Base-by-base conservation (phyloP, 768 basidiomycete species). In the Suillus placidus region DNA sequence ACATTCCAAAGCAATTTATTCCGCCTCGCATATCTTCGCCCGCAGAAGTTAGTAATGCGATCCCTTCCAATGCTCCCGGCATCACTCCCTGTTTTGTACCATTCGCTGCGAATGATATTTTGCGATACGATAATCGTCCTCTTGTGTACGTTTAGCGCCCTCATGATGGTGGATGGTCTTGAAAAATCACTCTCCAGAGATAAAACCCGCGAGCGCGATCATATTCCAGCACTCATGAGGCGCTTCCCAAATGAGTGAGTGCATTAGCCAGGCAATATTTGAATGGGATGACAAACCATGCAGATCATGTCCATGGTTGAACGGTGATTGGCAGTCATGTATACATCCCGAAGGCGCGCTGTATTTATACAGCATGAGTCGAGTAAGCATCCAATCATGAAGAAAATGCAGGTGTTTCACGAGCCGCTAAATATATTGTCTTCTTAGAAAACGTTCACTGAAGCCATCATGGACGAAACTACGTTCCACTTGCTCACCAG, bases 221-320 rank as follows among this genome's bases (percentile, higher is more conserved):
- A 6, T 26, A 38, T 60, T 42, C 38, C 38, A 20, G 26, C 3
- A 30, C 10, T 42, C 38, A 60, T 18, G 57, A 60, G 26, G 10
- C 0, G 6, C 10, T 60, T 60, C 38, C 26, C 57, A 6, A 60
- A 60, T 2, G 2, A 40, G 57, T 60, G 38, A 30, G 57, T 60
- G 16, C 38, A 20, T 60, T 5, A 13, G 16, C 26, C 26, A 60
- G 38, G 10, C 18, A 42, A 12, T 18, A 7, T 60, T 5, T 60
- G 6, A 40, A 60, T 40, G 26, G 38, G 18, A 60, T 30, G 26
- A 60, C 10, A 40, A 30, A 42, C 18, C 9, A 13, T 60, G 38
- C 38, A 60, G 57, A 20, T 60, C 57, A 30, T 60, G 38, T 40
- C 57, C 38, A 13, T 60, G 38, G 57, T 60, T 60, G 38, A 30